Base-by-base conservation (phyloP, 345 rosid genomes). In the Aegle marmelos region DNA sequence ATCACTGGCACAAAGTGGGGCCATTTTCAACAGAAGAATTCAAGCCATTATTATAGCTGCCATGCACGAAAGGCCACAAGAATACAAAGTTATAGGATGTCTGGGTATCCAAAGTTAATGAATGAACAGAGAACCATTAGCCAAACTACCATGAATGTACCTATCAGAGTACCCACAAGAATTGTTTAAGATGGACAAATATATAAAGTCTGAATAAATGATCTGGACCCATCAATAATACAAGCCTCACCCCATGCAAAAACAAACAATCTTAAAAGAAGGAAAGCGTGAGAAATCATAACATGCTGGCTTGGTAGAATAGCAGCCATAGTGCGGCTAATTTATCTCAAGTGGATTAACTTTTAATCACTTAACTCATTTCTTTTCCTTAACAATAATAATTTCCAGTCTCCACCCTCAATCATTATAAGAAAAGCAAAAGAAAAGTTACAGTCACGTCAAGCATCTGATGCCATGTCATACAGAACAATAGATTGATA, bases 101-200 rank as follows among this genome's bases (percentile, higher is more conserved):
- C 59, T 77, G 66, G 84, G 85, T 76, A 85, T 85, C 90, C 90
- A 79, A 85, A 73, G 90, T 70, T 61, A 65, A 24, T 0, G 13
- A 65, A 66, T 19, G 5, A 45, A 45, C 50, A 45, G 50, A 3
- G 50, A 53, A 53, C 57, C 57, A 53, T 45, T 10, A 33, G 24
- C 16, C 7, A 11, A 61, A 24, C 72, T 50, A 50, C 33, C 2
- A 65, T 75, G 72, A 53, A 75, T 65, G 72, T 65, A 33, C 33
- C 72, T 21, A 62, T 74, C 77, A 39, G 9, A 61, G 74, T 31
- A 36, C 76, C 67, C 76, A 59, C 76, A 27, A 25, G 22, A 19
- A 73, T 5, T 74, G 59, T 17, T 74, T 17, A 62, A 45, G 16
- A 75, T n/a, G 54, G 72, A 53, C 63, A 76, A 50, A 33, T 53